A percentile compares a stretch with the other conserved stretches of the same genome.
These are phyloP conservation scores for Schizonepeta tenuifolia DNA, from an alignment of 257 asterid genomes.

Conservation along the genomic window DNA sequence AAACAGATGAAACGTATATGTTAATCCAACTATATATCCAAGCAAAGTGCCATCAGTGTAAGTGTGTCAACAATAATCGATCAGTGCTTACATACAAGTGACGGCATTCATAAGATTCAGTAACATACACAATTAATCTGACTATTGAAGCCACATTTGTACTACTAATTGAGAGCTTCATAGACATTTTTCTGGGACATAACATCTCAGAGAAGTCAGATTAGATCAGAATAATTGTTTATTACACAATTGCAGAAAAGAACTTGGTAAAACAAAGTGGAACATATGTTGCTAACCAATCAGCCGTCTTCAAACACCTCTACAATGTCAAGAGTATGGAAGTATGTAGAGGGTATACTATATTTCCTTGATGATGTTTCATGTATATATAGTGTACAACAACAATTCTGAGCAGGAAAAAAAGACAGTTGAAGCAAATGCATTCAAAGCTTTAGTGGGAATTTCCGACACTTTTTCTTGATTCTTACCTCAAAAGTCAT, in stretches of 20 bases:
- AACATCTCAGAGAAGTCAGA: constrained; percentile 26
- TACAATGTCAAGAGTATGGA: background rate
- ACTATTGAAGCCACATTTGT: constrained; percentile 1
- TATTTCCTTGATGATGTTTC: constrained; percentile 30
- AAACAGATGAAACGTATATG: too few species aligned
- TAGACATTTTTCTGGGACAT: constrained; percentile 12
- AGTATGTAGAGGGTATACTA: constrained; percentile 11
- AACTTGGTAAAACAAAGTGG: constrained; percentile 18
- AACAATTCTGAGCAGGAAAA: constrained; percentile 23
- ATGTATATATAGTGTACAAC: constrained; percentile 47
- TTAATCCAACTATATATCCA: too few species aligned
- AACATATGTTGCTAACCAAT: background rate
- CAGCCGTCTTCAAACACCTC: background rate
- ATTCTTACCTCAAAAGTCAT: constrained; percentile 43
- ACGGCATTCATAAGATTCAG: background rate
- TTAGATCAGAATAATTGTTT: constrained; percentile 21
- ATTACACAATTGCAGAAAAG: constrained; percentile 11
- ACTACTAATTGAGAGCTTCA: constrained; percentile 4
- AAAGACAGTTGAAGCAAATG: constrained; percentile 15
- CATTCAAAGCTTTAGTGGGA: constrained; percentile 20
- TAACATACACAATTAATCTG: background rate
- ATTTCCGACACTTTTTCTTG: constrained; percentile 6
- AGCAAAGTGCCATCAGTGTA: background rate
- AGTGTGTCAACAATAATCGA: background rate
- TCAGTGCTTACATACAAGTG: background rate